Percentiles rank a stretch among this genome's conserved stretches.
These are phyloP conservation scores for Leccinellum rugosiceps DNA, from an alignment of 768 basidiomycete species.

Conservation along the genomic window DNA sequence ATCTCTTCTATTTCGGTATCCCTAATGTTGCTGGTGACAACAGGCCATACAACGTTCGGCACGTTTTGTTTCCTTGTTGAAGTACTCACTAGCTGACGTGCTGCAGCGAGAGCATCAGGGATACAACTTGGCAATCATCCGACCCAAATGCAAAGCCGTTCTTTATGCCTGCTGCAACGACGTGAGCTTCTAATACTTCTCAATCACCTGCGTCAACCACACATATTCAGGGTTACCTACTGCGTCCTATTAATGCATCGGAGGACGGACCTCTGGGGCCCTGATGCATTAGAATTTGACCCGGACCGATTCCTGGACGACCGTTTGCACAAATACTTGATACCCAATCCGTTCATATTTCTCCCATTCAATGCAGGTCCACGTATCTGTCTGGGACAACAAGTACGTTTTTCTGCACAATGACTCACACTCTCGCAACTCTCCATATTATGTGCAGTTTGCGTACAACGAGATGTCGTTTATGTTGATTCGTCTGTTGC, in stretches of 20 bases:
- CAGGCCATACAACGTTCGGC: constrained; percentile 37
- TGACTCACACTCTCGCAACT: neutral
- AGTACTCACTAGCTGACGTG: neutral
- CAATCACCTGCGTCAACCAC: neutral
- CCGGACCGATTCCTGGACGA: constrained; percentile 41
- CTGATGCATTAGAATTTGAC: constrained; percentile 36
- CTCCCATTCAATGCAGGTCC: constrained; percentile 43
- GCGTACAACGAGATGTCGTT: constrained; percentile 35
- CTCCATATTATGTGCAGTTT: constrained; percentile 21
- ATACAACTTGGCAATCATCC: constrained; percentile 25
- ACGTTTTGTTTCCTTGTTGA: neutral
- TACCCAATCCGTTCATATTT: constrained; percentile 41
- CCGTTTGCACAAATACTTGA: constrained; percentile 33
- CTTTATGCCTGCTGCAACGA: constrained; percentile 26
- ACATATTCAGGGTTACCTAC: constrained; percentile 22
- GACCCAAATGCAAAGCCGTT: constrained; percentile 25
- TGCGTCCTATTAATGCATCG: constrained; percentile 36
- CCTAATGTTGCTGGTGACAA: neutral
- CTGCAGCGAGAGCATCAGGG: constrained; percentile 19
- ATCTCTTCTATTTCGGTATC: neutral
- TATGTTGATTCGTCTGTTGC: constrained; percentile 30
- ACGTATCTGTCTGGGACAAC: constrained; percentile 36
- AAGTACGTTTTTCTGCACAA: constrained; percentile 21
- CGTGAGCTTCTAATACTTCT: constrained; percentile 9
- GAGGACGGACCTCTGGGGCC: constrained; percentile 36